A percentile compares a stretch with the other conserved stretches of the same genome.
These are phyloP conservation scores for Parafenestella ontariensis DNA, from an alignment of 2,329 filamentous ascomycete genomes.

Conservation along the genomic window DNA sequence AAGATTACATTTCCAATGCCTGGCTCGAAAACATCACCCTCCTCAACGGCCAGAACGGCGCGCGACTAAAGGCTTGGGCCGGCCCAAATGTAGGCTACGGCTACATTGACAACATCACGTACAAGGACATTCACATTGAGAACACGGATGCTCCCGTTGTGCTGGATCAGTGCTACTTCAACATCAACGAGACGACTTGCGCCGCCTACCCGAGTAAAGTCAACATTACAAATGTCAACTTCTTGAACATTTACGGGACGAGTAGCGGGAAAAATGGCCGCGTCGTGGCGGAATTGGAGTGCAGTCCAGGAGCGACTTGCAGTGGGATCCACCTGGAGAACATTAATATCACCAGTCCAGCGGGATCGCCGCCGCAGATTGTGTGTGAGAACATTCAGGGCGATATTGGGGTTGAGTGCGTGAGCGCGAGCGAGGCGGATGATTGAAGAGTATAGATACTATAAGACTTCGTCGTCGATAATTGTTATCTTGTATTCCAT, in stretches of 20 bases:
- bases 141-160: conserved; percentile 66
- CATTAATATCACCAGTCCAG: conserved; percentile 63
- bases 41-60: conserved; percentile 61
- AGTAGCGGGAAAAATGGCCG: conserved; percentile 64
- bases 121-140: conserved; percentile 66
- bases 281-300: conserved; percentile 63
- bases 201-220: conserved; percentile 62
- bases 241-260: conserved; percentile 65
- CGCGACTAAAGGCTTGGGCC: conserved; percentile 68
- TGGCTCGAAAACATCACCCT: conserved; percentile 67
- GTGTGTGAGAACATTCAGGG: conserved; percentile 59
- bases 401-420: conserved; percentile 51
- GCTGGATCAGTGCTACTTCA: conserved; percentile 69
- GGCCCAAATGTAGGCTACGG: conserved; percentile 65
- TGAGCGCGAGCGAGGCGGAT: conserved; percentile 41
- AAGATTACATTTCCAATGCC: conserved; percentile 50
- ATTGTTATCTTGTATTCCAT: not conserved
- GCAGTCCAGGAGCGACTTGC: conserved; percentile 65
- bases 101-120: conserved; percentile 68
- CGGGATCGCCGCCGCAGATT: conserved; percentile 49
- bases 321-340: conserved; percentile 62
- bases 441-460: conserved; percentile 4
- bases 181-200: conserved; percentile 61
- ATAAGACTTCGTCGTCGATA: too few species aligned
- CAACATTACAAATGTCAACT: conserved; percentile 65